These are phyloP conservation scores for Dothideomycetes sp. DNA, from an alignment of 2,329 filamentous ascomycete genomes.

Conservation along the genomic window DNA sequence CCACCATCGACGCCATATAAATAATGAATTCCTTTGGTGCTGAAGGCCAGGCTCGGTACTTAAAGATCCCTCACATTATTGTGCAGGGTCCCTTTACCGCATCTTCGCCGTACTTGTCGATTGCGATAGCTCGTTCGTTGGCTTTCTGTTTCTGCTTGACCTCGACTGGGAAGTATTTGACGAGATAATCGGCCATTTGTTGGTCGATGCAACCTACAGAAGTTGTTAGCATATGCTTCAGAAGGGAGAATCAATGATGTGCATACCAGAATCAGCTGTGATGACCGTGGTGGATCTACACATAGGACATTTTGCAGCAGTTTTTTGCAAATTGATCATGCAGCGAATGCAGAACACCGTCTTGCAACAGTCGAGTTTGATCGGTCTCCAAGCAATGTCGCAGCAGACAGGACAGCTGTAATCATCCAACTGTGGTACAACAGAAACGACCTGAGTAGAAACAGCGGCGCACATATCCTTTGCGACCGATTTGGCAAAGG, in stretches of 20 bases:
- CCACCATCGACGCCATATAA: too few species aligned
- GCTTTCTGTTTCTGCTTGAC: conserved; percentile 49
- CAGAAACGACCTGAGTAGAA: conserved; percentile 59
- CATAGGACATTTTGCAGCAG: conserved; percentile 62
- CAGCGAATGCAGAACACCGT: conserved; percentile 81
- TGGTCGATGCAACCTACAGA: conserved; percentile 57
- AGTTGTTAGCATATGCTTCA: too few species aligned
- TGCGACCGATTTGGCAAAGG: conserved; percentile 59
- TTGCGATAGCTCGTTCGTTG: conserved; percentile 66
- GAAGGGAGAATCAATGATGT: too few species aligned
- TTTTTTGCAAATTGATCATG: conserved; percentile 67
- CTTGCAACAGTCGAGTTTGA: conserved; percentile 60
- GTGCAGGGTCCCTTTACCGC: conserved; percentile 24
- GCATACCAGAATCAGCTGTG: conserved; percentile 55
- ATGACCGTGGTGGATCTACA: conserved; percentile 66
- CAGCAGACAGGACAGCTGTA: conserved; percentile 76
- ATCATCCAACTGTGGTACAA: conserved; percentile 76
- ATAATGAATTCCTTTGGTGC: too few species aligned
- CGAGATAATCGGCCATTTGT: conserved; percentile 58
- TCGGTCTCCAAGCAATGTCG: conserved; percentile 68
- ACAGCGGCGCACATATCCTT: conserved; percentile 68
- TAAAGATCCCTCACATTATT: conserved; percentile 21
- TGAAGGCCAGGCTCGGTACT: too few species aligned
- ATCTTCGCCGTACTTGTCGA: conserved; percentile 31
- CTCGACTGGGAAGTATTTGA: conserved; percentile 71